A percentile compares a stretch with the other conserved stretches of the same genome.
Evolutionary conservation across 225 moss, liverwort and hornwort species (phyloP).

Genomic region (Climacium dendroides): DNA sequence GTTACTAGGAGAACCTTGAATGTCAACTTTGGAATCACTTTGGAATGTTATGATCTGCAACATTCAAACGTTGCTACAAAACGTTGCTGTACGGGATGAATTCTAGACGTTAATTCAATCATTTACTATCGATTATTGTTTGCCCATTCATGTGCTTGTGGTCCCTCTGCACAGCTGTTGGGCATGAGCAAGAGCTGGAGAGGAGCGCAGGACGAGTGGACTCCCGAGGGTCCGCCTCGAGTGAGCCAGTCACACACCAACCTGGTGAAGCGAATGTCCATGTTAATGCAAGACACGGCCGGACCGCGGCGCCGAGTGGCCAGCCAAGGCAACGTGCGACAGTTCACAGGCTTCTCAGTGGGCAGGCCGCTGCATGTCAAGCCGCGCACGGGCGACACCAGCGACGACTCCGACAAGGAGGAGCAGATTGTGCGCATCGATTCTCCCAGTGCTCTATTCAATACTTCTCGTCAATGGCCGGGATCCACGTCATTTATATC

Average conservation of each 20-base stretch:
- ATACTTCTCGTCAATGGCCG: background rate
- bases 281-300: constrained; percentile 4
- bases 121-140: background rate
- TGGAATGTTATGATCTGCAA: background rate
- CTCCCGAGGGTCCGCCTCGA: background rate
- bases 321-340: constrained; percentile 29
- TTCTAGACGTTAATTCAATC: background rate
- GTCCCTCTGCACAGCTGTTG: constrained; percentile 8
- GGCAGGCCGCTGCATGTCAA: background rate
- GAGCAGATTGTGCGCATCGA: constrained; percentile 76
- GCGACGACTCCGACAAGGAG: constrained; percentile 74
- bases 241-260: constrained; percentile 32
- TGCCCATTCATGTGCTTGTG: background rate
- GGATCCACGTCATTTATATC: background rate
- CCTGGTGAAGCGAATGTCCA: constrained; percentile 17
- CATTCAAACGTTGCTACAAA: background rate
- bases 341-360: background rate
- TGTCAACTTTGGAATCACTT: background rate
- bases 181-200: constrained; percentile 11
- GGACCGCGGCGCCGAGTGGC: background rate
- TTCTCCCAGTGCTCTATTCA: constrained; percentile 71
- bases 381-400: constrained; percentile 29
- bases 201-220: background rate
- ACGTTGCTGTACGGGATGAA: background rate
- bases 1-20: background rate